Evolutionary conservation across 1,284 basidiomycete species (phyloP).

Genomic region (Cystobasidium slooffiae): DNA sequence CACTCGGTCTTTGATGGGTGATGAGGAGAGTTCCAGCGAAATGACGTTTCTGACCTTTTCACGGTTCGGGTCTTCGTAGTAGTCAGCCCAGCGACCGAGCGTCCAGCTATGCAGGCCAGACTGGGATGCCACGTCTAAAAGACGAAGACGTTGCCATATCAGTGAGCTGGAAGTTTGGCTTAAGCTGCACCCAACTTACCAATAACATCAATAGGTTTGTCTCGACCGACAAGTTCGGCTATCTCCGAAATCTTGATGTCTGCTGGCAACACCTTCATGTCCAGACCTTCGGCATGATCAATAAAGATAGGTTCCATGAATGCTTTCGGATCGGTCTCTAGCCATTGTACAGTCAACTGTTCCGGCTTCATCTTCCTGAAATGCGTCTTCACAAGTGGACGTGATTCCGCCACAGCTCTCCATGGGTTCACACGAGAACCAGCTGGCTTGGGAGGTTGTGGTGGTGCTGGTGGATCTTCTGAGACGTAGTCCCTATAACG

Average conservation of each 20-base stretch:
- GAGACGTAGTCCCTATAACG: slow-evolving; percentile 11
- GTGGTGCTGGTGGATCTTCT: slow-evolving; percentile 25
- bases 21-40: slow-evolving; percentile 80
- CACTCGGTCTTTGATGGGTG: slow-evolving; percentile 73
- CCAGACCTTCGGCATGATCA: slow-evolving; percentile 73
- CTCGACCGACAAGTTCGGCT: slow-evolving; percentile 71
- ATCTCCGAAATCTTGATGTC: slow-evolving; percentile 77
- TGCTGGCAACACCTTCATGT: slow-evolving; percentile 78
- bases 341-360: slow-evolving; percentile 71
- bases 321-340: slow-evolving; percentile 69
- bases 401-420: slow-evolving; percentile 36
- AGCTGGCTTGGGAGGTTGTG: slow-evolving; percentile 15
- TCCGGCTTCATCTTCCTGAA: slow-evolving; percentile 71
- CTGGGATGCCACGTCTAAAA: slow-evolving; percentile 56
- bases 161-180: neutral
- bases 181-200: slow-evolving; percentile 63
- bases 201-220: slow-evolving; percentile 83
- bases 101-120: slow-evolving; percentile 67
- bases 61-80: slow-evolving; percentile 71
- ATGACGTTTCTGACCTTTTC: slow-evolving; percentile 91
- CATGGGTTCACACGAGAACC: slow-evolving; percentile 33
- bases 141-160: neutral
- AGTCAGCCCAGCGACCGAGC: slow-evolving; percentile 85
- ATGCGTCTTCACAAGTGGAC: slow-evolving; percentile 61
- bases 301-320: slow-evolving; percentile 77